phyloP scores from a whole-genome alignment of 2,329 filamentous ascomycete genomes.

The Orbilia quercus region DNA sequence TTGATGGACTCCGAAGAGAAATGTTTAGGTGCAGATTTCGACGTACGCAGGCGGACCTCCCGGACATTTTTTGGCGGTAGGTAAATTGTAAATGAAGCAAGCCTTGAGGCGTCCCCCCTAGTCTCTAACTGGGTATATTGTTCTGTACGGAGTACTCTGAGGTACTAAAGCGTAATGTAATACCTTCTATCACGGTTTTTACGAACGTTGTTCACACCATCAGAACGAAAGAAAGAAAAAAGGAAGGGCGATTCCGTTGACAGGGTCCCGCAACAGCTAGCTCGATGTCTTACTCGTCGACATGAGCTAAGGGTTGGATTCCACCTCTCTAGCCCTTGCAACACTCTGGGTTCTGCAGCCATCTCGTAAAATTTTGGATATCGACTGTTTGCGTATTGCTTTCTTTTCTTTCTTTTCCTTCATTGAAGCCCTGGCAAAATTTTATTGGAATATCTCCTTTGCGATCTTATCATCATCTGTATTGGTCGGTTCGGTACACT shows the following conservation, averaged over 20 bases:
- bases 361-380: slow-evolving; percentile 56
- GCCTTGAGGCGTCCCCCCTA: slow-evolving; percentile 8
- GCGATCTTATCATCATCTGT: slow-evolving; percentile 41
- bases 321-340: slow-evolving; percentile 51
- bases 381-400: slow-evolving; percentile 37
- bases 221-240: slow-evolving; percentile 19
- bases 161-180: slow-evolving; percentile 27
- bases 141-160: too few relatives aligned
- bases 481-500: slow-evolving; percentile 9
- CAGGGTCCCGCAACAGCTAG: slow-evolving; percentile 55
- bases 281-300: slow-evolving; percentile 52
- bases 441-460: slow-evolving; percentile 42
- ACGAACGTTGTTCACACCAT: slow-evolving; percentile 28
- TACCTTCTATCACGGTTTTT: slow-evolving; percentile 4
- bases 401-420: slow-evolving; percentile 5
- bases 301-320: slow-evolving; percentile 50
- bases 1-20: slow-evolving; percentile 27
- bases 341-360: slow-evolving; percentile 54
- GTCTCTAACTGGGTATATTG: too few relatives aligned
- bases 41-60: slow-evolving; percentile 28
- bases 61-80: slow-evolving; percentile 16
- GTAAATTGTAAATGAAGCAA: slow-evolving; percentile 30
- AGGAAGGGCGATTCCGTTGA: slow-evolving; percentile 41
- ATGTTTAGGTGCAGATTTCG: slow-evolving; percentile 33
- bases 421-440: slow-evolving; percentile 9